phyloP scores from a whole-genome alignment of 2,329 filamentous ascomycete genomes.

The Verticillium alfalfae region DNA sequence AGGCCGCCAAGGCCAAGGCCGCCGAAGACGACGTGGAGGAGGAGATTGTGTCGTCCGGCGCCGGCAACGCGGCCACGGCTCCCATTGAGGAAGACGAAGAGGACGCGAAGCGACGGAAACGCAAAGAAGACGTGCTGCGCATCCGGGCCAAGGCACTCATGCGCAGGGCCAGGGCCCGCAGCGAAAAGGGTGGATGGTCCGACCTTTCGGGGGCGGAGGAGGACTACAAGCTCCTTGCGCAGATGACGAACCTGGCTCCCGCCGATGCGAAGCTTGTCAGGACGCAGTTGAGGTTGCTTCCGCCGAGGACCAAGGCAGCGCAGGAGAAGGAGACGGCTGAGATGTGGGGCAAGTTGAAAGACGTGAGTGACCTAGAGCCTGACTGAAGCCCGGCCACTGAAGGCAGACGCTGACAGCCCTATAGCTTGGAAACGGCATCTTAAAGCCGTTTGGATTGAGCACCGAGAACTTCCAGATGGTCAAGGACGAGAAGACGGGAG shows the following conservation, averaged over 20 bases:
- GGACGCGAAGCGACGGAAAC: constrained; percentile 24
- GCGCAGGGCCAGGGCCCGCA: constrained; percentile 68
- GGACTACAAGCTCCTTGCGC: constrained; percentile 68
- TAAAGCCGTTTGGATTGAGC: constrained; percentile 89
- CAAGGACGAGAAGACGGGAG: constrained; percentile 82
- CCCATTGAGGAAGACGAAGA: constrained; percentile 16
- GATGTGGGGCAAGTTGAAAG: constrained; percentile 96
- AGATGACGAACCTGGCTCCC: constrained; percentile 53
- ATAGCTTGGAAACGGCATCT: constrained; percentile 78
- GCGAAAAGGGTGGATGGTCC: constrained; percentile 71
- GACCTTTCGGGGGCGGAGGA: constrained; percentile 70
- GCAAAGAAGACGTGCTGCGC: constrained; percentile 61
- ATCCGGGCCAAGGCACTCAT: constrained; percentile 81
- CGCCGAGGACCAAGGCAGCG: constrained; percentile 65
- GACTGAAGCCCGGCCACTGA: not conserved
- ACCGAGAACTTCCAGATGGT: constrained; percentile 94
- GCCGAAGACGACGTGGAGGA: constrained; percentile 45
- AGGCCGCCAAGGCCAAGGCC: constrained; percentile 29
- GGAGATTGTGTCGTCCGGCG: constrained; percentile 55
- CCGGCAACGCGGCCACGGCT: constrained; percentile 40
- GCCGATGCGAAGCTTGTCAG: constrained; percentile 65
- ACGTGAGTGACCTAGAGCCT: constrained; percentile 38
- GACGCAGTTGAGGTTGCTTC: constrained; percentile 59
- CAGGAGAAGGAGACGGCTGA: constrained; percentile 86
- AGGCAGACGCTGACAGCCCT: not conserved